These are phyloP conservation scores for Hyaloperonospora arabidopsidis DNA, from an alignment of 352 stramenopile species.

Conservation along the genomic window DNA sequence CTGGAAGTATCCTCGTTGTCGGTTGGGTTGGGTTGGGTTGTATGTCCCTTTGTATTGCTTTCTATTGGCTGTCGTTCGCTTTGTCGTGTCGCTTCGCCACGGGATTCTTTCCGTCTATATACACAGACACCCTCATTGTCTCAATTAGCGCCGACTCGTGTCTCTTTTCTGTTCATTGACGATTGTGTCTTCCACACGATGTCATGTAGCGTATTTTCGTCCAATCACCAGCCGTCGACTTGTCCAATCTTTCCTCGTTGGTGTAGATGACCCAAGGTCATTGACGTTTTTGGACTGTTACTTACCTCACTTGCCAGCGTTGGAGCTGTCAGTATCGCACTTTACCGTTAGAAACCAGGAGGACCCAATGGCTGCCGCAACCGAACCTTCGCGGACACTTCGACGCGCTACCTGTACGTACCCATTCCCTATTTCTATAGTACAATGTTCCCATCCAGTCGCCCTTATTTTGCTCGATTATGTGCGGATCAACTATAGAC, in stretches of 20 bases:
- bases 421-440: background rate
- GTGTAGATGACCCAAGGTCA: slow-evolving; percentile 22
- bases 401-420: slow-evolving; percentile 41
- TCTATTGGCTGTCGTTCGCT: slow-evolving; percentile 26
- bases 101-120: slow-evolving; percentile 14
- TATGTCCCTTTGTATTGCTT: slow-evolving; percentile 35
- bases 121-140: slow-evolving; percentile 24
- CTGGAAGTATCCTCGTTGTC: slow-evolving; percentile 9
- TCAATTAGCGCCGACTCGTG: background rate
- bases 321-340: slow-evolving; percentile 3
- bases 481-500: slow-evolving; percentile 29
- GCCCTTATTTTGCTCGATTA: no score
- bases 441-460: no score
- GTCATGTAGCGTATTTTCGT: no score
- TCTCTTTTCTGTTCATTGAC: background rate
- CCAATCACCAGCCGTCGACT: slow-evolving; percentile 8
- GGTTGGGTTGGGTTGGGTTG: slow-evolving; percentile 8
- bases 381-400: slow-evolving; percentile 25
- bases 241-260: slow-evolving; percentile 27
- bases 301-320: background rate
- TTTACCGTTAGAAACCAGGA: background rate
- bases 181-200: no score
- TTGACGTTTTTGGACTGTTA: slow-evolving; percentile 13
- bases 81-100: slow-evolving; percentile 13
- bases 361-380: slow-evolving; percentile 20